Conservation (phyloP, 176 grass and related monocot genomes). For the Eleusine indica region DNA sequence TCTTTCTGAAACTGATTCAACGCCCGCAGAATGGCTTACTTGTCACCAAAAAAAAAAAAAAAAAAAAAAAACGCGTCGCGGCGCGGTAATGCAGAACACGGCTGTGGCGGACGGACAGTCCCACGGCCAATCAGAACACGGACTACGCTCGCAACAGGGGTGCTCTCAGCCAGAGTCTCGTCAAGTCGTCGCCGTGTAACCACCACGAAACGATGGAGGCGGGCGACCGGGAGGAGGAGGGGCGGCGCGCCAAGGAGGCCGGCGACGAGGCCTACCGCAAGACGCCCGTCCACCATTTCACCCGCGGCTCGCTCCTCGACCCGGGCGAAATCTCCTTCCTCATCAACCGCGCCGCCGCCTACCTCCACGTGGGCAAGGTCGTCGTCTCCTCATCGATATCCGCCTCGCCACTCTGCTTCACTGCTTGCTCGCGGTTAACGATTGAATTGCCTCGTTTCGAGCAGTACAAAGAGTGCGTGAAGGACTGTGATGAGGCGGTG, state of each 20-base stretch:
- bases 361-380: conserved; percentile 56
- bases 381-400: neutral
- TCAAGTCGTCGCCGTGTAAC: neutral
- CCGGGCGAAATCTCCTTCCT: conserved; percentile 55
- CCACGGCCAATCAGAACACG: no score
- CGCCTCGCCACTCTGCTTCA: neutral
- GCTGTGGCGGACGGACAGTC: no score
- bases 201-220: conserved; percentile 22
- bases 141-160: no score
- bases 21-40: no score
- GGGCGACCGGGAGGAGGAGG: conserved; percentile 44
- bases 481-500: conserved; percentile 62
- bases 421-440: neutral
- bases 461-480: conserved; percentile 53
- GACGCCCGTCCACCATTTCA: neutral
- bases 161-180: neutral
- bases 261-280: conserved; percentile 51
- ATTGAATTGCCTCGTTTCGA: neutral
- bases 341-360: conserved; percentile 61
- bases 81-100: no score
- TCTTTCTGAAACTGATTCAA: no score
- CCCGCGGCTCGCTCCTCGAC: conserved; percentile 40
- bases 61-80: no score
- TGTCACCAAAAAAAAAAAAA: no score
- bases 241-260: conserved; percentile 44